phyloP scores from a whole-genome alignment of 805 yeast genomes.

The Nakazawaea holstii region DNA sequence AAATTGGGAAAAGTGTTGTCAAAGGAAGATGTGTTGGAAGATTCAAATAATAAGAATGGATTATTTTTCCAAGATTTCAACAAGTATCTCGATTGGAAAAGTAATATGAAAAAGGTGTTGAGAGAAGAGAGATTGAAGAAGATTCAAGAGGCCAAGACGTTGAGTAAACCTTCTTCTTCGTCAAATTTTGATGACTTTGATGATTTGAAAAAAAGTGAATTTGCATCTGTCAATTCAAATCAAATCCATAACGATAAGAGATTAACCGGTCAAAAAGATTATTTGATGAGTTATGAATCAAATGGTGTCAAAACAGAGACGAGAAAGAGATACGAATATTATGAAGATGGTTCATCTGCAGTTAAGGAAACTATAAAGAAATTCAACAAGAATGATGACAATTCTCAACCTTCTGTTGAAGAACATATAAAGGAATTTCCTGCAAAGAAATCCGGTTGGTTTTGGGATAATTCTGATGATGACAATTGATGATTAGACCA shows the following conservation, averaged over 20 bases:
- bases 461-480: conserved; percentile 19
- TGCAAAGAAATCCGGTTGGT: conserved; percentile 22
- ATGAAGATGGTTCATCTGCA: conserved; percentile 37
- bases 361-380: conserved; percentile 31
- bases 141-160: conserved; percentile 11
- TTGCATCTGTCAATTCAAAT: background rate
- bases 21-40: conserved; percentile 53
- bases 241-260: conserved; percentile 15
- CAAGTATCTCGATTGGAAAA: conserved; percentile 62
- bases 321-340: conserved; percentile 30
- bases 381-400: conserved; percentile 28
- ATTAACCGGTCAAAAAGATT: conserved; percentile 32
- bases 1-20: conserved; percentile 34
- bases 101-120: conserved; percentile 44
- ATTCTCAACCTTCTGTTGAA: conserved; percentile 29
- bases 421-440: conserved; percentile 8
- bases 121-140: conserved; percentile 28
- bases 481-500: background rate
- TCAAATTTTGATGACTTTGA: conserved; percentile 11
- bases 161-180: conserved; percentile 20
- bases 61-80: conserved; percentile 60
- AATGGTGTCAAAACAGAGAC: conserved; percentile 39
- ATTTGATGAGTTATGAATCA: conserved; percentile 29
- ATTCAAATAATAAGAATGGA: conserved; percentile 42
- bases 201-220: background rate